Percentiles rank a stretch among this genome's conserved stretches.
Conservation (phyloP, 2,329 filamentous ascomycete genomes). For the Botrytis aclada region DNA sequence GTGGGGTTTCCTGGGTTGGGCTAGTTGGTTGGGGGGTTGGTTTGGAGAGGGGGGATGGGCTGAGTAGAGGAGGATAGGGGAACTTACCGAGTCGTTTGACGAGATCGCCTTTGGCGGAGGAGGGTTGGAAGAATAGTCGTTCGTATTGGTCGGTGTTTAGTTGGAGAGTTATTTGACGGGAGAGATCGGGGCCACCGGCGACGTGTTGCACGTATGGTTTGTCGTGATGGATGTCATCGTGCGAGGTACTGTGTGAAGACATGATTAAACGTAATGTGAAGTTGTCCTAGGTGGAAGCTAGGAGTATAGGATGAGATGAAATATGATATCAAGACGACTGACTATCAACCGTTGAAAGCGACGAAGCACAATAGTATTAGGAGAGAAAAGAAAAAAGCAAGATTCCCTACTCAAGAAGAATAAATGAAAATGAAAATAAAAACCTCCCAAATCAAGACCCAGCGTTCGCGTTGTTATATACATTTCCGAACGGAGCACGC, state of each 20-base stretch:
- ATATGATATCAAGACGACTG: neutral
- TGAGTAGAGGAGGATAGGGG: neutral
- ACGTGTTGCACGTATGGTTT: neutral
- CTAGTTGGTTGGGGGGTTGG: neutral
- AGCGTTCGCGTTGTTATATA: neutral
- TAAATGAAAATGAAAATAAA: neutral
- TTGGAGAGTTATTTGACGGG: slow-evolving; percentile 18
- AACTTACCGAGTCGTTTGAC: slow-evolving; percentile 23
- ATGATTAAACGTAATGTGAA: neutral
- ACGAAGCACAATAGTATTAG: neutral
- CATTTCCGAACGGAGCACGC: neutral
- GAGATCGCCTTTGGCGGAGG: slow-evolving; percentile 22
- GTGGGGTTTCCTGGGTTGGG: slow-evolving; percentile 6
- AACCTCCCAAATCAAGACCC: neutral
- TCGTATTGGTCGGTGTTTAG: slow-evolving; percentile 24
- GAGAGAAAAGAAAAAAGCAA: neutral
- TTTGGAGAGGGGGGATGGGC: neutral
- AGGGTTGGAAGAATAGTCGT: slow-evolving; percentile 25
- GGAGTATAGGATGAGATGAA: neutral
- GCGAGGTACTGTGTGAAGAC: neutral
- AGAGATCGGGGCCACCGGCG: neutral
- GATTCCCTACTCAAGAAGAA: neutral
- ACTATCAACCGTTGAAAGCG: neutral
- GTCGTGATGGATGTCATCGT: slow-evolving; percentile 1
- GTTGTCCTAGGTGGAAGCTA: neutral